Base-by-base conservation (phyloP, 192 early-diverging fungal species). In the Piromyces finnis region DNA sequence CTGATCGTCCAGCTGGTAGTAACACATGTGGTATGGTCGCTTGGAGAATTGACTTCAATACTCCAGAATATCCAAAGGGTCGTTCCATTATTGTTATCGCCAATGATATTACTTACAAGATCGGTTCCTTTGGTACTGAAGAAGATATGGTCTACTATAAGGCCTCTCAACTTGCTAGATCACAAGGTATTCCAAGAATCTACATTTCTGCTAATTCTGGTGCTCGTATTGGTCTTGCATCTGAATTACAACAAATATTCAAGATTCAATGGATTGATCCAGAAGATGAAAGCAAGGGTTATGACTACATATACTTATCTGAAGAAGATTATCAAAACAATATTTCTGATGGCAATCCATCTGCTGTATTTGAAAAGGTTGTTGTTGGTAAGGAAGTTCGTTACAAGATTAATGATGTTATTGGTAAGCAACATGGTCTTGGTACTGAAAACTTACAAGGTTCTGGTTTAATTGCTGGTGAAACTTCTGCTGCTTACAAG, bases 161-260 rank as follows among this genome's bases (percentile, higher is more conserved):
- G 82, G 97, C 95, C 14, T 94, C 97, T 17, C 91, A 96, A 87
- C 88, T 92, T 32, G 97, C 97, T 1, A 91, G 96, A 41, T 82
- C 32, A 17, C 22, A 59, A 83, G 97, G 97, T 77, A 85, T 95
- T 32, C 97, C 97, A 28, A 93, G 96, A 80, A 86, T 98, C 26
- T 99, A 98, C 87, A 85, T 99, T 30, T 96, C 96, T 79, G 97
- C 97, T 41, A 99, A 99, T 92, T 98, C 96, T 78, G 97, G 97
- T 81, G 97, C 97, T 13, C 92, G 97, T 79, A 99, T 99, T 82
- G 97, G 96, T 30, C 90, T 99, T 30, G 97, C 97, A 28, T 94
- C 94, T 81, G 97, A 99, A 87, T 88, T 98, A 18, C 91, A 92
- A 68, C 87, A 89, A 78, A 88, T 92, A 80, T 97, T 97, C 91